These are phyloP conservation scores for Claviceps monticola DNA, from an alignment of 2,329 filamentous ascomycete species.

Conservation along the genomic window DNA sequence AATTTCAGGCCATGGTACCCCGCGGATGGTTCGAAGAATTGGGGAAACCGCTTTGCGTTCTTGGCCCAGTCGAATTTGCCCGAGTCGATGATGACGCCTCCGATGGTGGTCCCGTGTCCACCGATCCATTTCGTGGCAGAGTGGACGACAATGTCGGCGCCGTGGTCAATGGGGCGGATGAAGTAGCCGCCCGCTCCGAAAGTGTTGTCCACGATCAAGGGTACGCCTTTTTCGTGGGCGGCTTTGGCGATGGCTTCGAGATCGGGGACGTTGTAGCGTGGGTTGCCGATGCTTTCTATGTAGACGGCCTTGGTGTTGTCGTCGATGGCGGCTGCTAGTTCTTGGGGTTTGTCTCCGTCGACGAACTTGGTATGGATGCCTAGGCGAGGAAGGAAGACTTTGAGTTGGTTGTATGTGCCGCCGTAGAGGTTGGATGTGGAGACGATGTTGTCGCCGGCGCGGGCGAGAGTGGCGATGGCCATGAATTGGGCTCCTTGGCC, in stretches of 20 bases:
- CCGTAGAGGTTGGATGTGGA: slow-evolving; percentile 85
- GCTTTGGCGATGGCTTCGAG: slow-evolving; percentile 75
- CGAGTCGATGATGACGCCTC: slow-evolving; percentile 70
- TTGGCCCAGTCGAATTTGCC: slow-evolving; percentile 93
- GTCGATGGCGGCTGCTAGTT: slow-evolving; percentile 72
- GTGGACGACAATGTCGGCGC: slow-evolving; percentile 88
- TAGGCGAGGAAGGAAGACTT: slow-evolving; percentile 75
- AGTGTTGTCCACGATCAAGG: slow-evolving; percentile 74
- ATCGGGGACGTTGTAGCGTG: slow-evolving; percentile 83
- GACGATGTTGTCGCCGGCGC: slow-evolving; percentile 84
- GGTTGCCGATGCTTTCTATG: slow-evolving; percentile 87
- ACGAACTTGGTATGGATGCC: slow-evolving; percentile 85
- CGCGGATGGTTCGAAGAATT: slow-evolving; percentile 77
- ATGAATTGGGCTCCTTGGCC: slow-evolving; percentile 91
- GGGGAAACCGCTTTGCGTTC: slow-evolving; percentile 72
- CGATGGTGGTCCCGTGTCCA: slow-evolving; percentile 86
- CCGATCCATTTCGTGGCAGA: slow-evolving; percentile 96
- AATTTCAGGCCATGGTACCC: slow-evolving; percentile 92
- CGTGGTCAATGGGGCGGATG: slow-evolving; percentile 72
- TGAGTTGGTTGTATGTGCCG: slow-evolving; percentile 95
- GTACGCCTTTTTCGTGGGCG: slow-evolving; percentile 55
- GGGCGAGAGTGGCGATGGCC: slow-evolving; percentile 69
- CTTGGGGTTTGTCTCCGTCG: slow-evolving; percentile 62
- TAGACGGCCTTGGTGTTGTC: slow-evolving; percentile 89
- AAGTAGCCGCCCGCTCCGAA: slow-evolving; percentile 91